Conservation (phyloP, 2,329 filamentous ascomycete genomes). For the Aureobasidium sp. region DNA sequence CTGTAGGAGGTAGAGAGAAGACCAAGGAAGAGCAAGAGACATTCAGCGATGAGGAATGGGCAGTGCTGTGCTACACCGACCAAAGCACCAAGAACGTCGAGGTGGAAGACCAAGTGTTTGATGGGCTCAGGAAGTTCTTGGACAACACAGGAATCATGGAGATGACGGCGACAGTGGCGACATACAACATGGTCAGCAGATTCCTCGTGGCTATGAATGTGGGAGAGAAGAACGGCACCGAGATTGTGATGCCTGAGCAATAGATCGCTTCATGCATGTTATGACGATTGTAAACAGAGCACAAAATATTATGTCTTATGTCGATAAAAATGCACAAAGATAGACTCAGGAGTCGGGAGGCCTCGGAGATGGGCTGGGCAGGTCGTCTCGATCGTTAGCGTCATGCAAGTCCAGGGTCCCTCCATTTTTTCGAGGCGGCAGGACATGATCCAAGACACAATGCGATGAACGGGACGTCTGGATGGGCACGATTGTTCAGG, state of each 20-base stretch:
- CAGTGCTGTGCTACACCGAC: constrained; percentile 29
- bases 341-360: neutral
- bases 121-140: constrained; percentile 26
- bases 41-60: constrained; percentile 26
- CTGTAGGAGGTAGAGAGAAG: constrained; percentile 5
- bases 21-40: constrained; percentile 13
- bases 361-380: neutral
- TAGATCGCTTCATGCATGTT: neutral
- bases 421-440: constrained; percentile 2
- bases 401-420: constrained; percentile 13
- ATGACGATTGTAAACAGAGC: neutral
- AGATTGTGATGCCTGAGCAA: constrained; percentile 27
- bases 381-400: constrained; percentile 2
- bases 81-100: constrained; percentile 28
- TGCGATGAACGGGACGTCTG: constrained; percentile 14
- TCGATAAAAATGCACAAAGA: neutral
- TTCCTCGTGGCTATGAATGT: constrained; percentile 34
- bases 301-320: neutral
- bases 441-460: neutral
- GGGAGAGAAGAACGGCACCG: constrained; percentile 31
- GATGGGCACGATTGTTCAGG: constrained; percentile 9
- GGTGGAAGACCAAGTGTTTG: constrained; percentile 27
- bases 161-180: constrained; percentile 30
- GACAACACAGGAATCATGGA: constrained; percentile 29
- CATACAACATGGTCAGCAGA: constrained; percentile 34